phyloP scores from a whole-genome alignment of 31 red algal species.

The Odonthalia washingtoniensis region DNA sequence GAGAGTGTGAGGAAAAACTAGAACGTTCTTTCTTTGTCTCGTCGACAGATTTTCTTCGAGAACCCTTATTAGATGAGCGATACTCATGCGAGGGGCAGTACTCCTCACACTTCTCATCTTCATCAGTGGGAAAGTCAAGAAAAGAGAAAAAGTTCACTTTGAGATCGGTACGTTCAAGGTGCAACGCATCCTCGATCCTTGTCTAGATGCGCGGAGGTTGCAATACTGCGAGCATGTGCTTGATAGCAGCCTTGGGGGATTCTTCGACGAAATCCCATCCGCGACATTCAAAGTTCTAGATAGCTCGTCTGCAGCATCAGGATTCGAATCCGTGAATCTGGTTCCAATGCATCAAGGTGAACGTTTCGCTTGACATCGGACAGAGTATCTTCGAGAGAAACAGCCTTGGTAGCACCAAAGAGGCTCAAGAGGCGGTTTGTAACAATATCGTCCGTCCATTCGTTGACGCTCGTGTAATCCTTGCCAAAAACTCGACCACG shows the following conservation, averaged over 20 bases:
- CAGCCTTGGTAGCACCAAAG: background rate
- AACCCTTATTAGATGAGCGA: background rate
- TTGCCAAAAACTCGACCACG: slow-evolving; percentile 14
- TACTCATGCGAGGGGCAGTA: background rate
- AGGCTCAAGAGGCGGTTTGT: background rate
- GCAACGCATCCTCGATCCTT: slow-evolving; percentile 4
- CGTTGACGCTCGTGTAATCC: background rate
- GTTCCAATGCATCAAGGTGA: slow-evolving; percentile 25
- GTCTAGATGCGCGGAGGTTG: background rate
- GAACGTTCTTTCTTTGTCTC: background rate
- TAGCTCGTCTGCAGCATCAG: slow-evolving; percentile 20
- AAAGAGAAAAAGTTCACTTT: background rate
- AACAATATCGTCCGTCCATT: slow-evolving; percentile 29
- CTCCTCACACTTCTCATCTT: background rate
- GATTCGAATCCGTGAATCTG: slow-evolving; percentile 42
- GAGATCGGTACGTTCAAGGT: background rate
- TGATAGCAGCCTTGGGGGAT: background rate
- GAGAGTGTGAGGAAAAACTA: background rate
- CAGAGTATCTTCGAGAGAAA: slow-evolving; percentile 24
- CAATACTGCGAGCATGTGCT: background rate
- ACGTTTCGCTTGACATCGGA: slow-evolving; percentile 32
- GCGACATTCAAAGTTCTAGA: background rate
- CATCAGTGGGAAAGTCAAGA: background rate
- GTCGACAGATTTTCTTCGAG: background rate
- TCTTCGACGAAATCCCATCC: slow-evolving; percentile 11